Evolutionary conservation across 2,329 filamentous ascomycete genomes (phyloP).

Genomic region (Aspergillus fischeri): DNA sequence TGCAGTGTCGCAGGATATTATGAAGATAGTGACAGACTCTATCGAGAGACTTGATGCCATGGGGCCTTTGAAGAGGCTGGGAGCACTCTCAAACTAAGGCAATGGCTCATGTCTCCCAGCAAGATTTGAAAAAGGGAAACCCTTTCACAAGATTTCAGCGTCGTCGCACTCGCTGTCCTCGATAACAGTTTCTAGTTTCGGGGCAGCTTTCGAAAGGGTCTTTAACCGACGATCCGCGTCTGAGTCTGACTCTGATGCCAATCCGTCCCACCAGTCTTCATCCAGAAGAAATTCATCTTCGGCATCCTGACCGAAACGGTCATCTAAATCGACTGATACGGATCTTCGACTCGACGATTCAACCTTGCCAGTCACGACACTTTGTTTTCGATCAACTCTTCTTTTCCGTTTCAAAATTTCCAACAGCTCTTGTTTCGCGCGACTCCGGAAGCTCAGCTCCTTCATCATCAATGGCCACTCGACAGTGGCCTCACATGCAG

Average conservation of each 20-base stretch:
- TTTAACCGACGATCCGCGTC: constrained; percentile 13
- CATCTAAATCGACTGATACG: constrained; percentile 10
- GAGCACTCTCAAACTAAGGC: constrained; percentile 18
- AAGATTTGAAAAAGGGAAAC: background rate
- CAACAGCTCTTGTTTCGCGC: constrained; percentile 66
- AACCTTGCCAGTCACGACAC: background rate
- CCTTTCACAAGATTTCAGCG: constrained; percentile 40
- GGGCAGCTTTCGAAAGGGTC: constrained; percentile 6
- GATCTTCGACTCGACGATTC: background rate
- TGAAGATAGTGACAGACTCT: constrained; percentile 22
- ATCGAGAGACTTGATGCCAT: constrained; percentile 30
- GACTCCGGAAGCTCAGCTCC: constrained; percentile 69
- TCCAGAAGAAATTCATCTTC: constrained; percentile 23
- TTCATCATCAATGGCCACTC: constrained; percentile 76
- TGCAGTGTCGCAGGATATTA: constrained; percentile 46
- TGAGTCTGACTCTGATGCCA: constrained; percentile 26
- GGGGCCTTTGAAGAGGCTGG: constrained; percentile 34
- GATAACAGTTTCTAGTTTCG: constrained; percentile 43
- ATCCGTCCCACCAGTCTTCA: constrained; percentile 32
- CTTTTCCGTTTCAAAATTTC: constrained; percentile 58
- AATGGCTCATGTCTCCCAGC: background rate
- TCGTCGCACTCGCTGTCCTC: constrained; percentile 55
- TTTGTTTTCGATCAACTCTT: constrained; percentile 29
- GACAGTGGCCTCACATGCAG: constrained; percentile 59
- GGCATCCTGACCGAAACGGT: constrained; percentile 12